These are phyloP conservation scores for Penicillium sp. DNA, from an alignment of 2,329 filamentous ascomycete genomes.

Conservation along the genomic window DNA sequence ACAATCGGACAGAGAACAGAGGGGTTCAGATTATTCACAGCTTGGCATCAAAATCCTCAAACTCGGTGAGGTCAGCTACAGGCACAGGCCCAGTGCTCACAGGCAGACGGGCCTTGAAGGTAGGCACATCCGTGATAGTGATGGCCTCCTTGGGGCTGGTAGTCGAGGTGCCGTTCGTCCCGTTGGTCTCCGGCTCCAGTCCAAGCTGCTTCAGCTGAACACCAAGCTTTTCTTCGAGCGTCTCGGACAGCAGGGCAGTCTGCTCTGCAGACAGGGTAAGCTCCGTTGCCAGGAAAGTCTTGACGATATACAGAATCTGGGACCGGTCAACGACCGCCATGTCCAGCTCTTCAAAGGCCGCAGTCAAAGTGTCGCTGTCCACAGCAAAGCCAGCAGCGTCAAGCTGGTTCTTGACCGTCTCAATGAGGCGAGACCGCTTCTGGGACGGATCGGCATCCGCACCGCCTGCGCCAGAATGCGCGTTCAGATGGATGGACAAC, in stretches of 20 bases:
- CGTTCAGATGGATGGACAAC: slow-evolving; percentile 78
- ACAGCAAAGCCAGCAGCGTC: slow-evolving; percentile 49
- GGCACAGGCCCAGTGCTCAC: slow-evolving; percentile 73
- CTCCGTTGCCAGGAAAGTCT: slow-evolving; percentile 53
- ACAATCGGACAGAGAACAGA: slow-evolving; percentile 1
- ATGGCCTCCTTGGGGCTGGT: slow-evolving; percentile 47
- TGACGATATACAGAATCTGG: slow-evolving; percentile 55
- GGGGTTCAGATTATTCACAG: slow-evolving; percentile 53
- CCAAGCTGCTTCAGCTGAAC: slow-evolving; percentile 49
- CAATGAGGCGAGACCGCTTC: slow-evolving; percentile 48
- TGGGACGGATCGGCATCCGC: slow-evolving; percentile 38
- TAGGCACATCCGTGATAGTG: slow-evolving; percentile 74
- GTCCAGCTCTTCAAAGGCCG: slow-evolving; percentile 50
- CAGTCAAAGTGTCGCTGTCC: slow-evolving; percentile 45
- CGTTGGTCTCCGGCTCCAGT: slow-evolving; percentile 39
- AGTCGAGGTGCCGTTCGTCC: slow-evolving; percentile 30
- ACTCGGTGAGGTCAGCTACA: slow-evolving; percentile 75
- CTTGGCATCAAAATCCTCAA: slow-evolving; percentile 83
- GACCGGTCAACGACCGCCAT: slow-evolving; percentile 50
- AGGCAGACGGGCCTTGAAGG: slow-evolving; percentile 75
- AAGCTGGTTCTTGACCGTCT: slow-evolving; percentile 51
- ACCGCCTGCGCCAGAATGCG: slow-evolving; percentile 61
- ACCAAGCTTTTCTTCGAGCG: slow-evolving; percentile 53
- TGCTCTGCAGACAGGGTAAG: slow-evolving; percentile 54
- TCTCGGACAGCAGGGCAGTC: slow-evolving; percentile 50